These are phyloP conservation scores for Mucor velutinosus DNA, from an alignment of 371 early-diverging fungal species.

Conservation along the genomic window DNA sequence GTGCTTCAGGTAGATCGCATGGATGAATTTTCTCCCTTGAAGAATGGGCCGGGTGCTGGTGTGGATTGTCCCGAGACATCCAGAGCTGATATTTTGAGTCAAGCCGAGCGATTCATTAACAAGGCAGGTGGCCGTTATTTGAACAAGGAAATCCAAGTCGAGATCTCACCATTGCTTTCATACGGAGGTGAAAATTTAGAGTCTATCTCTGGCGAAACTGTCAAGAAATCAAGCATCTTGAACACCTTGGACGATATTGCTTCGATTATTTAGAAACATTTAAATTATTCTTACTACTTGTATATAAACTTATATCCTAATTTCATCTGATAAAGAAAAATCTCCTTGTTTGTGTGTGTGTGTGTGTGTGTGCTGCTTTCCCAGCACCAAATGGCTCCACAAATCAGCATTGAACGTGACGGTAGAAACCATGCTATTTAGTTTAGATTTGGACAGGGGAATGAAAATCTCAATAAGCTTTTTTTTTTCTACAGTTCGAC, in stretches of 20 bases:
- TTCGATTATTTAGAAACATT: neutral
- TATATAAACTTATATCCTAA: neutral
- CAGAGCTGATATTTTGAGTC: slow-evolving; percentile 55
- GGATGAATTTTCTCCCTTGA: slow-evolving; percentile 77
- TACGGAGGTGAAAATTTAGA: slow-evolving; percentile 18
- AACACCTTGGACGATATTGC: slow-evolving; percentile 9
- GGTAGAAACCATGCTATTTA: neutral
- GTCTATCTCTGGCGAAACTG: neutral
- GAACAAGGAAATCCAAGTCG: slow-evolving; percentile 1
- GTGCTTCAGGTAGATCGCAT: slow-evolving; percentile 67
- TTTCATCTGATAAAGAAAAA: neutral
- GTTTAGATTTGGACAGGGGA: slow-evolving; percentile 7
- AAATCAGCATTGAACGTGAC: slow-evolving; percentile 1
- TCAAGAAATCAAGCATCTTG: slow-evolving; percentile 10
- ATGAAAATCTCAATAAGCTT: neutral
- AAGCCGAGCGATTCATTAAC: slow-evolving; percentile 35
- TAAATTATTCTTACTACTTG: neutral
- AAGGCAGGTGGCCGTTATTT: slow-evolving; percentile 27
- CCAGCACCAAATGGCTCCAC: neutral
- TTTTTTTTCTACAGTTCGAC: neutral
- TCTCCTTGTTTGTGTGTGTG: neutral
- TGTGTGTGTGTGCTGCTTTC: neutral
- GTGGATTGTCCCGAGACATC: slow-evolving; percentile 66
- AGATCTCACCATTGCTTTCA: slow-evolving; percentile 13
- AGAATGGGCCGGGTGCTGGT: slow-evolving; percentile 68